Percentiles rank a stretch among this genome's conserved stretches.
These are phyloP conservation scores for Aurifilum marmelostoma DNA, from an alignment of 2,329 filamentous ascomycete genomes.

Conservation along the genomic window DNA sequence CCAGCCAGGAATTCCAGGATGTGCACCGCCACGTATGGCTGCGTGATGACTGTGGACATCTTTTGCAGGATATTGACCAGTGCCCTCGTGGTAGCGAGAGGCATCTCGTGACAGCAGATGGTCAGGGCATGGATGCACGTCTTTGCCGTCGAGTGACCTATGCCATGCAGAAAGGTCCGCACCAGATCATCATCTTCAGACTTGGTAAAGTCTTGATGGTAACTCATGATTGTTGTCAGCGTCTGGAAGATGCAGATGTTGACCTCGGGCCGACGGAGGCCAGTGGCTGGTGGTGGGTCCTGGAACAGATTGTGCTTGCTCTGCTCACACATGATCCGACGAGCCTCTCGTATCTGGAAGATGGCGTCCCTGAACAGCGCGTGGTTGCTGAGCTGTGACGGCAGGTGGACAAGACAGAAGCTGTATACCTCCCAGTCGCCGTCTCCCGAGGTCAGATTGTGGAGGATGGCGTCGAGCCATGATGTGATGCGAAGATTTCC, in stretches of 20 bases:
- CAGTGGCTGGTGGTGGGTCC: slow-evolving; percentile 78
- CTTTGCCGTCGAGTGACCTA: slow-evolving; percentile 86
- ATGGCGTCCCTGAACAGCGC: slow-evolving; percentile 78
- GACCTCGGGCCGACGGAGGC: slow-evolving; percentile 84
- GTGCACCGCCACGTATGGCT: slow-evolving; percentile 87
- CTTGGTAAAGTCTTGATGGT: slow-evolving; percentile 82
- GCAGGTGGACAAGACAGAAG: slow-evolving; percentile 83
- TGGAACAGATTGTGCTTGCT: slow-evolving; percentile 76
- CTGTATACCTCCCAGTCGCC: slow-evolving; percentile 92
- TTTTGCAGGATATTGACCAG: slow-evolving; percentile 86
- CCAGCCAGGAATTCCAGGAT: slow-evolving; percentile 95
- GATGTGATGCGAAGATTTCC: slow-evolving; percentile 60
- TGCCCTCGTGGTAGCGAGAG: slow-evolving; percentile 81
- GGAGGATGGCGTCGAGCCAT: slow-evolving; percentile 79
- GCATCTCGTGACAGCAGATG: slow-evolving; percentile 93
- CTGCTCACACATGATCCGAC: slow-evolving; percentile 79
- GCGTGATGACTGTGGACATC: slow-evolving; percentile 95
- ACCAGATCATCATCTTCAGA: slow-evolving; percentile 89
- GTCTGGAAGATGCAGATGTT: slow-evolving; percentile 87
- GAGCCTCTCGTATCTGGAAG: slow-evolving; percentile 73
- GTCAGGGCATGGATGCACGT: slow-evolving; percentile 93
- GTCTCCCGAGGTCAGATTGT: slow-evolving; percentile 69
- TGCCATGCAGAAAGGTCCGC: slow-evolving; percentile 81
- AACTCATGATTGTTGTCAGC: slow-evolving; percentile 86
- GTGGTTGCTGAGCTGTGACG: slow-evolving; percentile 87